Evolutionary conservation across 257 asterid genomes (phyloP).

Genomic region (Rauvolfia tetraphylla): DNA sequence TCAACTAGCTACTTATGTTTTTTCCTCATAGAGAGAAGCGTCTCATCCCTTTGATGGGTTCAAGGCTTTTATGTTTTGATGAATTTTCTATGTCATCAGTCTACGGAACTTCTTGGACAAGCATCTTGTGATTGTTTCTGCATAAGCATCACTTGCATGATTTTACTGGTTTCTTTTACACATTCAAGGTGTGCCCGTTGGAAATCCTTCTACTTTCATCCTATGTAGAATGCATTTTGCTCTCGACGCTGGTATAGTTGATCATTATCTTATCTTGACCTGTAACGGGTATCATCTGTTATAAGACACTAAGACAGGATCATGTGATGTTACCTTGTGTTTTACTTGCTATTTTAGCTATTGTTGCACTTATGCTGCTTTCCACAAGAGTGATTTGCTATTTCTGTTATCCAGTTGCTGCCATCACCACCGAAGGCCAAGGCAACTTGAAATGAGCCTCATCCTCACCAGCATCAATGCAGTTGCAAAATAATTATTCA

Average conservation of each 20-base stretch:
- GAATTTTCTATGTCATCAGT: background rate
- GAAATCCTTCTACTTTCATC: background rate
- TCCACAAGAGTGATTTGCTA: slow-evolving; percentile 10
- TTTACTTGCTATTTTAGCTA: background rate
- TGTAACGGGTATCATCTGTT: no score
- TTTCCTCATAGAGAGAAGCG: no score
- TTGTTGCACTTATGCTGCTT: background rate
- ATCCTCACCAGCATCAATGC: background rate
- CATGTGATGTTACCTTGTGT: no score
- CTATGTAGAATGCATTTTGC: background rate
- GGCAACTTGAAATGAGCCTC: slow-evolving; percentile 41
- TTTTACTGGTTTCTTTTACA: background rate
- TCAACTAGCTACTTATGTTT: no score
- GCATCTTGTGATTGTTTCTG: background rate
- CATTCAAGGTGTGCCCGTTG: background rate
- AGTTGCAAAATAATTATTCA: background rate
- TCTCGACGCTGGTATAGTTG: no score
- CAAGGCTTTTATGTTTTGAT: no score
- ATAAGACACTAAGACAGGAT: background rate
- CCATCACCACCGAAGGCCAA: slow-evolving; percentile 68
- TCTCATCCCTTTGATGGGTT: no score
- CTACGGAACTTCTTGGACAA: background rate
- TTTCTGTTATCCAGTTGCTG: slow-evolving; percentile 52
- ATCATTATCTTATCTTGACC: background rate
- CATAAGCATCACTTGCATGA: background rate